Evolutionary conservation across 1,284 basidiomycete species (phyloP), one percentile per base, ranked within the genome.

Genomic region (Vanrija sp.): DNA sequence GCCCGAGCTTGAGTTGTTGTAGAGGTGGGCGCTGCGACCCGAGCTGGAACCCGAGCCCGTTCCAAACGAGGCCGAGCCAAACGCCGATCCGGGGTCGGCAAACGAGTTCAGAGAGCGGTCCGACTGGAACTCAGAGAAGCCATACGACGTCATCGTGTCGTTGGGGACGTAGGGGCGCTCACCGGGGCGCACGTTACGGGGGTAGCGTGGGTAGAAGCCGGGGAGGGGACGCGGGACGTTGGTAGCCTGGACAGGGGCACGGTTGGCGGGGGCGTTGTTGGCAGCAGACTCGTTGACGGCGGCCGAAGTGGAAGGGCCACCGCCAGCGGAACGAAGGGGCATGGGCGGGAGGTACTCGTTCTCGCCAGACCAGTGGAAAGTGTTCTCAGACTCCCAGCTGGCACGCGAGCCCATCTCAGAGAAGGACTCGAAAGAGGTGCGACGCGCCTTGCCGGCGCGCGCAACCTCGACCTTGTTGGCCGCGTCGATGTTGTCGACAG

Each of bases 291-390:
- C 15, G n/a, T 8, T 14, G 21, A 23, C 21, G 21, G 21, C 21
- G 21, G 21, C 5, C 1, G 26, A 38, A 26, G 38, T 26, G 21
- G 48, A 40, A 14, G 26, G 28, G 49, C 42, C 56, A 34, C 52
- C 46, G 19, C 40, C 7, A 2, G n/a, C 2, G 40, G n/a, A 7
- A 3, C 40, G n/a, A 7, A 42, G n/a, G 7, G n/a, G 7, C 6
- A 61, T 23, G 6, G 60, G 60, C 6, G 51, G 47, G 12, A 61
- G 50, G 53, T 61, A 61, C 21, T 65, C 62, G 38, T 68, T 65
- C 51, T 77, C 74, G 38, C 63, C 71, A 10, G 72, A 74, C 76
- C 76, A 77, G 45, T 70, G 68, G 66, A 77, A 75, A 3, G 70
- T 72, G 19, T 62, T 62, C 26, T 62, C 61, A 21, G 65, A 69